phyloP scores from a whole-genome alignment of 2,329 filamentous ascomycete species.

The Fusarium incarnatum region DNA sequence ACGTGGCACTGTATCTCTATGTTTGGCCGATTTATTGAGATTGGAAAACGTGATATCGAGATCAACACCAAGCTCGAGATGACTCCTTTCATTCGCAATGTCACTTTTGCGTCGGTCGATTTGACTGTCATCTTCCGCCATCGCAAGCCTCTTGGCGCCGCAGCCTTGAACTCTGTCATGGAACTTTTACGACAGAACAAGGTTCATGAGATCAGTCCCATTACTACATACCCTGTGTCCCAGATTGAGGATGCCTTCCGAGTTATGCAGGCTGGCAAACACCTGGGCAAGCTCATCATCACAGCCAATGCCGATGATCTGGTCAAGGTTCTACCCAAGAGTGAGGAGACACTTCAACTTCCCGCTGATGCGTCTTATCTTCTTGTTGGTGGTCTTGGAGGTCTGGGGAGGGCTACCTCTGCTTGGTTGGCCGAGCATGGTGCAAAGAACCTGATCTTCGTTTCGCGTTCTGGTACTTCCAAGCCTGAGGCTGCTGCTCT shows the following conservation, averaged over 20 bases:
- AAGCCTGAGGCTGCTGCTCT: not conserved
- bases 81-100: slow-evolving; percentile 47
- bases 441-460: not conserved
- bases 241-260: not conserved
- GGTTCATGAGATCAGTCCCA: not conserved
- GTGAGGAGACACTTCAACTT: not conserved
- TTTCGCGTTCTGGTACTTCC: not conserved
- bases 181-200: not conserved
- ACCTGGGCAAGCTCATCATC: not conserved
- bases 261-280: not conserved
- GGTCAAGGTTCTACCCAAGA: not conserved
- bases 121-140: not conserved
- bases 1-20: slow-evolving; percentile 50
- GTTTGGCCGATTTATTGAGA: slow-evolving; percentile 52
- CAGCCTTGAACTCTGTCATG: not conserved
- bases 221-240: not conserved
- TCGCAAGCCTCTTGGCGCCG: not conserved
- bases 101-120: slow-evolving; percentile 25
- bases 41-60: slow-evolving; percentile 49
- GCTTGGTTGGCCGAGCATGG: not conserved
- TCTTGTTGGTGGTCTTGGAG: not conserved
- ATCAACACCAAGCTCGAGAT: slow-evolving; percentile 43
- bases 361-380: not conserved
- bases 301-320: not conserved
- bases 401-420: not conserved